Base-by-base conservation (phyloP, 306 rosid genomes). In the Fragaria nilgerrensis region DNA sequence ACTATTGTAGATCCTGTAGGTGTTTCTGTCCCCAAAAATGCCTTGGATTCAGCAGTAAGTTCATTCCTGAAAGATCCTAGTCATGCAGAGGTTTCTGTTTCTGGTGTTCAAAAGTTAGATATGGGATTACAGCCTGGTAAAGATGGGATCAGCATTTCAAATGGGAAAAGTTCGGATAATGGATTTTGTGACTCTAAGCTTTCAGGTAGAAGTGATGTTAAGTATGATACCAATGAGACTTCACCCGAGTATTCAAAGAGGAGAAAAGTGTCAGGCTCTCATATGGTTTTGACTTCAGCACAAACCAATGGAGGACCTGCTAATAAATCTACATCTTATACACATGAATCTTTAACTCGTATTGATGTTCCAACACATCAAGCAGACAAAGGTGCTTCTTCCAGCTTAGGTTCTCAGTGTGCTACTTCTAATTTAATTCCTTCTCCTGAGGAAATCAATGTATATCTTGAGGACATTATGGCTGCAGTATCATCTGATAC, bases 41-140 rank as follows among this genome's bases (percentile, higher is more conserved):
- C 79, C 58, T 74, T 68, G 77, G 82, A 86, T 85, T 80, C 84
- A 75, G 68, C 78, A 72, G 70, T 50, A 70, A 64, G 76, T 80
- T 58, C 37, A 44, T 43, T 75, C 64, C 70, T 77, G 41, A 85
- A 84, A 64, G 82, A 77, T 73, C 70, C 78, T 80, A 76, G 80
- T 73, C 55, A 64, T 74, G 82, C 82, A 36, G 88, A 81, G 71
- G 83, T 77, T 62, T 69, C 76, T 59, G 78, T 82, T 83, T 82
- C 84, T 75, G 74, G 78, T 77, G 77, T 69, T 83, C 86, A 79
- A 81, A 88, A 77, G 65, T 73, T 78, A 75, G 84, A 80, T 78
- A 70, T 84, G 56, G 81, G 74, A 76, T 79, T 74, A 81, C 80
- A 69, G 32, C 75, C 83, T 78, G 72, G 77, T 67, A 58, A 41